Evolutionary conservation across 495 filamentous ascomycete species (phyloP), one percentile per base, ranked within the genome.

Genomic region (Lasiosphaeria miniovina): DNA sequence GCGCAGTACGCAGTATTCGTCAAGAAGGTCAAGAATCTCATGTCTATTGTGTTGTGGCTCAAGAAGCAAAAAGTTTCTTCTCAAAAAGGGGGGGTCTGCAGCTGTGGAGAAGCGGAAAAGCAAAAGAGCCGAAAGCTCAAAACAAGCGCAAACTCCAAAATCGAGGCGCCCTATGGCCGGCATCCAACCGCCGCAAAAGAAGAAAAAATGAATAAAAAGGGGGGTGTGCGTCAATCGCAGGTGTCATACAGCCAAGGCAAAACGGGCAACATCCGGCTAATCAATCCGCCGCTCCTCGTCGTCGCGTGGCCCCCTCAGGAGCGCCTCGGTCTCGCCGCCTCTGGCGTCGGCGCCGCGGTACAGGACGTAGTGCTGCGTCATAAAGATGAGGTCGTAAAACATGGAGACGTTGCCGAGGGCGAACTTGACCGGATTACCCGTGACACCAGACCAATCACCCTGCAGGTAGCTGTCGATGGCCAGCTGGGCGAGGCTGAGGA

Each of bases 391-490:
- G 67, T 97, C 93, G 67, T 96, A 97, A n/a, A 89, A 61, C 58
- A 97, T 86, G 46, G 86, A 87, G 54, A 96, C 80, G 66, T 94
- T 92, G 6, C 88, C 87, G 50, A 98, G 77, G 14, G 85, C 84
- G 54, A 98, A 82, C 74, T 98, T 98, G 62, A 93, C 86, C 4
- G 93, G 91, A 63, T 98, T 98, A 0, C 95, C 94, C 0, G 86
- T 88, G 57, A 98, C 78, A 3, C 93, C 94, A 7, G 86, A 88
- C 91, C 91, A 96, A 71, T 96, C 90, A 36, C 79, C 78, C 68
- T 96, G 88, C 9, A 96, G 71, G 59, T 87, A 90, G 24, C 89
- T 90, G 73, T 98, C 94, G 49, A 97, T 82, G 8, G 89, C 69
- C 56, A 96, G 78, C 71, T 98, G 94, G 3, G 81, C 71, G 36